Base-by-base conservation (phyloP, 768 basidiomycete species). In the Tricholomella constricta region DNA sequence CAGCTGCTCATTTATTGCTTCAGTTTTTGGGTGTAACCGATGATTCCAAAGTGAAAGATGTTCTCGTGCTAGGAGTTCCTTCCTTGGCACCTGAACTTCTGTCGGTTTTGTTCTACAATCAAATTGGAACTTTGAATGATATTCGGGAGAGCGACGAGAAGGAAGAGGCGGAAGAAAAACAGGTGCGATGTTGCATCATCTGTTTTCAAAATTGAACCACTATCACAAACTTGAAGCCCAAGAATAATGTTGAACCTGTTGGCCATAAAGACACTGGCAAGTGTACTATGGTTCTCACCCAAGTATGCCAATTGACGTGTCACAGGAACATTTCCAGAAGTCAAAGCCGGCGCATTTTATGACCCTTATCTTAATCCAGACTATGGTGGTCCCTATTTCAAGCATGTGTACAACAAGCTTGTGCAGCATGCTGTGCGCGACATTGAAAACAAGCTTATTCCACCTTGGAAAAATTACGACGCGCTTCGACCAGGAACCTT, bases 331-430 rank as follows among this genome's bases (percentile, higher is more conserved):
- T n/a, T n/a, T n/a, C n/a, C n/a, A n/a, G n/a, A n/a, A n/a, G n/a
- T n/a, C n/a, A n/a, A n/a, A n/a, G n/a, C 6, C 25, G 17, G 53
- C 2, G 41, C 47, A 14, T 23, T 47, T 17, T 59, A 59, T 45
- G 41, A 2, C 82, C 81, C 61, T 51, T 29, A 36, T 41, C 14
- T 59, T 45, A 23, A 60, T 47, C 46, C 56, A 52, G 53, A 57
- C 47, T 53, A 27, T 32, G 10, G 55, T n/a, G 47, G 85, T 84
- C 64, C 76, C 84, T 58, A 75, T 82, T 40, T 73, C 89, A 56
- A 82, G 78, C 63, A 31, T 3, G 27, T 38, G 1, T 6, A 46
- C 3, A 40, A 32, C 36, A 40, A 47, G 12, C 19, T 53, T 1
- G 25, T 40, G 6, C 51, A 53, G 26, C 35, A 32, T 1, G 36